Conservation (phyloP, 2,329 filamentous ascomycete genomes). For the Monosporascus sp. region DNA sequence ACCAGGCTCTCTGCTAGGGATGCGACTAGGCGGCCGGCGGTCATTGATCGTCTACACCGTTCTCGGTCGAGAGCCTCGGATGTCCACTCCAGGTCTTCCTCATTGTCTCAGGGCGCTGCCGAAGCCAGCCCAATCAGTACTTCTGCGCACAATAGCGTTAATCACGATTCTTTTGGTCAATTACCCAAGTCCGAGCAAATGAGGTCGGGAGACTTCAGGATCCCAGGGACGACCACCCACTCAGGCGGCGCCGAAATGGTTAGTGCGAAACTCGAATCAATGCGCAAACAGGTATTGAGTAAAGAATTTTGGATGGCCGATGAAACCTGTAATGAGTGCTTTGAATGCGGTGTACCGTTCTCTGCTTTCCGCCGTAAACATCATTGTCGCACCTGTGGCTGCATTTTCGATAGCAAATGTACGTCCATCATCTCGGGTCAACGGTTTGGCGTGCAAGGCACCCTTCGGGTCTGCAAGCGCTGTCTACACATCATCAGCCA, state of each 20-base stretch:
- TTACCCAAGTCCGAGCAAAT: constrained; percentile 40
- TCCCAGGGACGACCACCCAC: constrained; percentile 51
- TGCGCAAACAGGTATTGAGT: constrained; percentile 82
- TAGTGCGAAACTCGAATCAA: constrained; percentile 59
- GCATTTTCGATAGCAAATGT: constrained; percentile 96
- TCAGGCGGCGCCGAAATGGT: constrained; percentile 55
- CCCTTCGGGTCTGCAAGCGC: constrained; percentile 83
- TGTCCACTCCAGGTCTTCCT: constrained; percentile 52
- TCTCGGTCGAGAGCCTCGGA: constrained; percentile 39
- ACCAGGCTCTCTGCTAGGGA: constrained; percentile 28
- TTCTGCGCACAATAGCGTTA: constrained; percentile 53
- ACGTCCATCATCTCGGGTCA: constrained; percentile 85
- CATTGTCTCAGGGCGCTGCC: constrained; percentile 50
- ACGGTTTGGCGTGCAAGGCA: constrained; percentile 80
- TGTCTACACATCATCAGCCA: constrained; percentile 89
- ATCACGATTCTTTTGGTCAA: constrained; percentile 51
- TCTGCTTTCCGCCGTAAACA: constrained; percentile 94
- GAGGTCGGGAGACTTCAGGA: constrained; percentile 42
- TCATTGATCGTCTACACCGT: constrained; percentile 51
- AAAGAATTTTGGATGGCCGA: constrained; percentile 99
- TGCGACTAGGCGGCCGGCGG: constrained; percentile 39
- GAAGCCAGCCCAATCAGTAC: constrained; percentile 54
- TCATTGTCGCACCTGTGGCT: constrained; percentile 93
- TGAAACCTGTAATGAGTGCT: constrained; percentile 96
- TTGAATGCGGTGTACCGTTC: constrained; percentile 84